Base-by-base conservation (phyloP, 2,329 filamentous ascomycete genomes). In the Mycogone perniciosa region DNA sequence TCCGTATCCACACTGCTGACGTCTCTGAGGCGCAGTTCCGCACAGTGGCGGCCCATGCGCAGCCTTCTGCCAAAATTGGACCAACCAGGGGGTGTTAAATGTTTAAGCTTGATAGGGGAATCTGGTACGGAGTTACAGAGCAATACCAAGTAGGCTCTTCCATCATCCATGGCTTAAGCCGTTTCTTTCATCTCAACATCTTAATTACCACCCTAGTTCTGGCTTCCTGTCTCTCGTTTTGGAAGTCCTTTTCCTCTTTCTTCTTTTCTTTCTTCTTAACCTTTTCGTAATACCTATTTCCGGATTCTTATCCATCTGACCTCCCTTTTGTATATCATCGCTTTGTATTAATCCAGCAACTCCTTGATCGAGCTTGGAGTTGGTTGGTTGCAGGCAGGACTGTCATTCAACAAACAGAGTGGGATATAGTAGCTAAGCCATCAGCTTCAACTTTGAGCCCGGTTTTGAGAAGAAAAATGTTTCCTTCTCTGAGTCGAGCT, bases 11-110 rank as follows among this genome's bases (percentile, higher is more conserved):
- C 59, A 61, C 58, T 60, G 59, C 59, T 61, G 59, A 61, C 59
- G 59, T 60, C 52, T 59, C 57, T 20, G 59, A 59, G 59, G 59
- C 59, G 56, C 59, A 61, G 59, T 52, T 20, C 20, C 20, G 20
- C 20, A 20, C 20, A 20, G 20, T 20, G 20, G 20, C 20, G 20
- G 20, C 20, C 20, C 20, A 20, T 20, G 20, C 20, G 33, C 37
- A 30, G 27, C 38, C 41, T 27, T 42, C 35, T 49, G 44, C 51
- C 45, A 44, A 46, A 46, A 37, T 44, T 35, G 30, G 33, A 31
- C 40, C 31, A 27, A 40, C 20, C 20, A 20, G 20, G 20, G 20
- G 20, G 20, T 20, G 20, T 20, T 20, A 30, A 30, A 38, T 9
- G 13, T 26, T 34, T 29, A 31, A 34, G 7, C 45, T 48, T 34